A percentile compares a stretch with the other conserved stretches of the same genome.
phyloP scores from a whole-genome alignment of 495 filamentous ascomycete genomes.

The Oleoguttula mirabilis region DNA sequence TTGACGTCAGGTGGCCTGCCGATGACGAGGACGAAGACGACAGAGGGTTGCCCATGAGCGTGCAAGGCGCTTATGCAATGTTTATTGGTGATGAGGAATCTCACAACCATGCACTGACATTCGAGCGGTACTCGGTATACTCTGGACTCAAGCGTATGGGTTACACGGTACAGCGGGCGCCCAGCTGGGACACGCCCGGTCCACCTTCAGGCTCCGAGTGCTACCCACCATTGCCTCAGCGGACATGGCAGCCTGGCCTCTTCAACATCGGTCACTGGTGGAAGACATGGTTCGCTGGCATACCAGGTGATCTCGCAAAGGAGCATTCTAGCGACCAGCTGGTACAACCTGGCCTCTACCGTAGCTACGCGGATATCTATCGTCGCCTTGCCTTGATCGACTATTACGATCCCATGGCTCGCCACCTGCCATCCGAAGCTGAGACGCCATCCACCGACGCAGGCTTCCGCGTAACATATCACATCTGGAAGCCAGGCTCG shows the following conservation, averaged over 20 bases:
- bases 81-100: slow-evolving; percentile 54
- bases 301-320: background rate
- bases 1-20: slow-evolving; percentile 73
- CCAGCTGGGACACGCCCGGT: slow-evolving; percentile 37
- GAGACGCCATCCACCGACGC: slow-evolving; percentile 12
- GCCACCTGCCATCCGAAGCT: slow-evolving; percentile 4
- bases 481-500: slow-evolving; percentile 68
- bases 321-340: slow-evolving; percentile 47
- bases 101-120: slow-evolving; percentile 45
- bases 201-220: background rate
- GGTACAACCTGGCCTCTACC: slow-evolving; percentile 62
- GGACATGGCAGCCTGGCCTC: slow-evolving; percentile 15
- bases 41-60: slow-evolving; percentile 65
- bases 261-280: slow-evolving; percentile 22
- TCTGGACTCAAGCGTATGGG: slow-evolving; percentile 70
- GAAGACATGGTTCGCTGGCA: background rate
- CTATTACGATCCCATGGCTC: slow-evolving; percentile 45
- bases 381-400: slow-evolving; percentile 62
- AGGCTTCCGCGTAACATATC: slow-evolving; percentile 56
- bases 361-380: slow-evolving; percentile 70
- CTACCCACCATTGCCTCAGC: slow-evolving; percentile 1
- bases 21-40: slow-evolving; percentile 30
- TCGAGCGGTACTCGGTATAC: slow-evolving; percentile 85
- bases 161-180: slow-evolving; percentile 64
- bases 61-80: slow-evolving; percentile 79